Conservation (phyloP, 495 filamentous ascomycete species). For the Neurospora africana region DNA sequence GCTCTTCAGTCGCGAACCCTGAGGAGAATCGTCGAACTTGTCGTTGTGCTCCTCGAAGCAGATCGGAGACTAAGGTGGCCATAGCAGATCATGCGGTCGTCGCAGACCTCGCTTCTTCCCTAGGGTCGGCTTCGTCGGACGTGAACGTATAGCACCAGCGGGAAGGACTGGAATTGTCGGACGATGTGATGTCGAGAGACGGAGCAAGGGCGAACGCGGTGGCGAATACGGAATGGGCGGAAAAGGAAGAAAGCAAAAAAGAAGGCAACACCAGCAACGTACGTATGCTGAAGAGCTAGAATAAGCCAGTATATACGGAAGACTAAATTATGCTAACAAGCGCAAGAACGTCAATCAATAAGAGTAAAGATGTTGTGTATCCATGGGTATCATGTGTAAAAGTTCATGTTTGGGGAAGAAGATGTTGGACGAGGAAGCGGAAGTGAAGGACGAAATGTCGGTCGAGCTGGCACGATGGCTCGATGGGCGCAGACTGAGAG, state of each 20-base stretch:
- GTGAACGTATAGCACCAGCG: constrained; percentile 1
- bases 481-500: not conserved
- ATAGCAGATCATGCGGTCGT: constrained; percentile 37
- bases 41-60: constrained; percentile 33
- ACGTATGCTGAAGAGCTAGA: not conserved
- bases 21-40: constrained; percentile 60
- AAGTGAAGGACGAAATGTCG: not conserved
- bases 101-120: not conserved
- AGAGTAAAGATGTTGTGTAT: not conserved
- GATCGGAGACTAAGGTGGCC: constrained; percentile 62
- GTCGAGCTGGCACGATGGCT: not conserved
- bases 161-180: not conserved
- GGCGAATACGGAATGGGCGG: not conserved
- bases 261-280: not conserved
- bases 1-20: constrained; percentile 23
- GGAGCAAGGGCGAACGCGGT: not conserved
- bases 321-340: not conserved
- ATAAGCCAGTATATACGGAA: not conserved
- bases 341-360: not conserved
- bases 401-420: not conserved
- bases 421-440: not conserved
- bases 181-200: not conserved
- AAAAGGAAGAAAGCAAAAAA: not conserved
- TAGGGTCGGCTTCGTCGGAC: not conserved
- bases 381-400: not conserved